phyloP scores from a whole-genome alignment of 75 land plant genomes.

The Isoetes taiwanensis region DNA sequence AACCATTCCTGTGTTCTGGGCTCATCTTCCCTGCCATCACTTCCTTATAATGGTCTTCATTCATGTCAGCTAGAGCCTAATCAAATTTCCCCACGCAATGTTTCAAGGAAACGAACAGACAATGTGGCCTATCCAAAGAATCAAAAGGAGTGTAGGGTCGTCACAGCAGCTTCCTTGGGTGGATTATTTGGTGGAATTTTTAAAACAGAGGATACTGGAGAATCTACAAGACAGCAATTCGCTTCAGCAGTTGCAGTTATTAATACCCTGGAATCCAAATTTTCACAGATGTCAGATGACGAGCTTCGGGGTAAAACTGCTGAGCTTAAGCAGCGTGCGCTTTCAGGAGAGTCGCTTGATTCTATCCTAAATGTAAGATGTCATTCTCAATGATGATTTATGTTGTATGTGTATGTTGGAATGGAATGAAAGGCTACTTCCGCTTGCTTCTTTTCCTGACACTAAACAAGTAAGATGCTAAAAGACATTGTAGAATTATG shows the following conservation, averaged over 20 bases:
- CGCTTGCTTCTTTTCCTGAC: too few species aligned
- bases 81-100: too few species aligned
- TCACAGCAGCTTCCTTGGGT: constrained; percentile 41
- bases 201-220: constrained; percentile 49
- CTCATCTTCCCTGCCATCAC: too few species aligned
- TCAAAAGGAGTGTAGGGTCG: constrained; percentile 8
- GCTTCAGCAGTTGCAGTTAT: constrained; percentile 34
- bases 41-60: too few species aligned
- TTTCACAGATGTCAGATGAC: constrained; percentile 46
- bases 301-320: constrained; percentile 50
- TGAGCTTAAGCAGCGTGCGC: constrained; percentile 41
- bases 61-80: too few species aligned
- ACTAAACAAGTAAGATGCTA: too few species aligned
- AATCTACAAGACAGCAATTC: constrained; percentile 53
- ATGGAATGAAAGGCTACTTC: too few species aligned
- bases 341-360: constrained; percentile 53
- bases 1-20: too few species aligned
- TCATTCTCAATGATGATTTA: neutral
- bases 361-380: constrained; percentile 68
- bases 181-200: constrained; percentile 72
- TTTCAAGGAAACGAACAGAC: too few species aligned
- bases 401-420: neutral
- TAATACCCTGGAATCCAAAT: constrained; percentile 50
- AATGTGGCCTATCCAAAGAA: constrained; percentile 4
- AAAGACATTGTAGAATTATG: too few species aligned